These are phyloP conservation scores for Colletotrichum paranaense DNA, from an alignment of 2,329 filamentous ascomycete species.

Conservation along the genomic window DNA sequence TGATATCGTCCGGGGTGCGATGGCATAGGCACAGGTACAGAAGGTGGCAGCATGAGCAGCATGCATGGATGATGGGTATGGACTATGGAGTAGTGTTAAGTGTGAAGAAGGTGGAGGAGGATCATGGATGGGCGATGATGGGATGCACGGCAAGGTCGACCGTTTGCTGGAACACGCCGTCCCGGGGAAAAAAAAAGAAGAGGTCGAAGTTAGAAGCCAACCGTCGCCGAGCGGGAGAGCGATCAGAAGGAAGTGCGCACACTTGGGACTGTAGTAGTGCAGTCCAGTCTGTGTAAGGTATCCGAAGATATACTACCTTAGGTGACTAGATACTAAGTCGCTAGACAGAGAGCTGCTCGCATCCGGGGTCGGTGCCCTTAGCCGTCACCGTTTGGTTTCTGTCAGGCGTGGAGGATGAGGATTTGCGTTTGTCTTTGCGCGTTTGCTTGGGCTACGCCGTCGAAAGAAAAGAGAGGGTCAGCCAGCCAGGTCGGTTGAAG, in stretches of 20 bases:
- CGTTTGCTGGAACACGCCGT: slow-evolving; percentile 35
- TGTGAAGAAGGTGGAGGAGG: not conserved
- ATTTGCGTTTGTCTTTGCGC: slow-evolving; percentile 31
- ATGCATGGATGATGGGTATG: slow-evolving; percentile 4
- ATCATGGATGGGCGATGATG: slow-evolving; percentile 4
- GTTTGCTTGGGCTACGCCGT: slow-evolving; percentile 24
- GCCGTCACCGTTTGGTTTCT: slow-evolving; percentile 18
- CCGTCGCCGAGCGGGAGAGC: not conserved
- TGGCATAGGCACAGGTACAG: slow-evolving; percentile 1
- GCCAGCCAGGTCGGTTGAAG: not conserved
- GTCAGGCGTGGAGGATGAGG: slow-evolving; percentile 21
- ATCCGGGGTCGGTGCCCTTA: slow-evolving; percentile 28
- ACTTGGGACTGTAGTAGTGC: too few species aligned
- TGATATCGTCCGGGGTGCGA: slow-evolving; percentile 32
- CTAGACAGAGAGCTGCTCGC: not conserved
- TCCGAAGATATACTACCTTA: too few species aligned
- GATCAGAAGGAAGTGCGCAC: not conserved
- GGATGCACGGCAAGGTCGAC: not conserved
- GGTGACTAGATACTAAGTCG: too few species aligned
- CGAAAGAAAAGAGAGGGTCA: slow-evolving; percentile 2
- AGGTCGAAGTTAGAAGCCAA: not conserved
- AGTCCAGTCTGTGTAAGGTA: not conserved
- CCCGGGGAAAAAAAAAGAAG: not conserved
- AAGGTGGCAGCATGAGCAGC: not conserved
- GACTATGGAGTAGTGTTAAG: not conserved